Percentiles rank a stretch among this genome's conserved stretches.
These are phyloP conservation scores for Neocatenulostroma microsporum DNA, from an alignment of 2,329 filamentous ascomycete genomes.

Conservation along the genomic window DNA sequence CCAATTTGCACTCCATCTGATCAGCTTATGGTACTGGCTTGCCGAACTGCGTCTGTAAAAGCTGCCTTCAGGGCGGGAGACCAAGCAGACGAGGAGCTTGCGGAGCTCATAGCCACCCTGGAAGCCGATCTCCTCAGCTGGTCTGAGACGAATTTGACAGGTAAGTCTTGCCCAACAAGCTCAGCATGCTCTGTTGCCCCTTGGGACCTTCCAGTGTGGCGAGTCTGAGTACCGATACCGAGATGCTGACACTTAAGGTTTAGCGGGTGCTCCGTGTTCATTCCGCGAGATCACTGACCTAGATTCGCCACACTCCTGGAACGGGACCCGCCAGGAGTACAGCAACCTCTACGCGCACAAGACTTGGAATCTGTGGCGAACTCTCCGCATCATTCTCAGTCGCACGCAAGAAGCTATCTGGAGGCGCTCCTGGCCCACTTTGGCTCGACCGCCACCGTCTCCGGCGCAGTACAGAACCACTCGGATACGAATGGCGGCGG, in stretches of 20 bases:
- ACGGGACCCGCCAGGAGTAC: slow-evolving; percentile 11
- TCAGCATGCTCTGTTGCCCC: too few species aligned
- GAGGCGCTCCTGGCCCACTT: slow-evolving; percentile 12
- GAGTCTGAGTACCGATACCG: not conserved
- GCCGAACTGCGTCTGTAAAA: slow-evolving; percentile 7
- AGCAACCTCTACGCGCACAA: slow-evolving; percentile 5
- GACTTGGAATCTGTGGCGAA: slow-evolving; percentile 14
- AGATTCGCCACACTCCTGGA: slow-evolving; percentile 7
- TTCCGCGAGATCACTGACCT: slow-evolving; percentile 8
- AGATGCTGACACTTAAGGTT: not conserved
- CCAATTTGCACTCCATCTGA: slow-evolving; percentile 8
- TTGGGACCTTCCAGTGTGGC: not conserved
- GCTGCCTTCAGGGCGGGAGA: slow-evolving; percentile 5
- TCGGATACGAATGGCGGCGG: slow-evolving; percentile 8
- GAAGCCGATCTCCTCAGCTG: slow-evolving; percentile 13
- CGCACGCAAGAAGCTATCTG: slow-evolving; percentile 13
- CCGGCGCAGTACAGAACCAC: slow-evolving; percentile 9
- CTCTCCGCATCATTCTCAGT: slow-evolving; percentile 10
- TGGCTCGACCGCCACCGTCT: slow-evolving; percentile 4
- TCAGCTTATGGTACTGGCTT: slow-evolving; percentile 8
- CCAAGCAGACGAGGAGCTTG: slow-evolving; percentile 7
- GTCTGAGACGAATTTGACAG: slow-evolving; percentile 7
- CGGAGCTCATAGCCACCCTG: slow-evolving; percentile 4
- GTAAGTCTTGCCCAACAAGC: not conserved
- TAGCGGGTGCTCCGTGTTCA: slow-evolving; percentile 7